These are phyloP conservation scores for Spergularia azorica DNA, from an alignment of 179 eudicot species.

Conservation along the genomic window DNA sequence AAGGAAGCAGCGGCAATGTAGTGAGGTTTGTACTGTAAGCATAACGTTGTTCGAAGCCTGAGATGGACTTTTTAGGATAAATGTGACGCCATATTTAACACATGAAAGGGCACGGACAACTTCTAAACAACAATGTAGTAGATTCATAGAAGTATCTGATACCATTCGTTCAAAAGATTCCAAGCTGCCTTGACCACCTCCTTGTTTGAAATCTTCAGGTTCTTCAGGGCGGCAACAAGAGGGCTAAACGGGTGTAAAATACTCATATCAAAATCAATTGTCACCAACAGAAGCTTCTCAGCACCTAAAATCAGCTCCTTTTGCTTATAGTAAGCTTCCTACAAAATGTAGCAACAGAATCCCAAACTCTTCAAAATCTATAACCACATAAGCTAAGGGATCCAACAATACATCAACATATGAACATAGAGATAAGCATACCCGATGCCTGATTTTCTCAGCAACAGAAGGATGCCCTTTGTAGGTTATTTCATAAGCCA, in stretches of 20 bases:
- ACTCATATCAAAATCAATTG: constrained; percentile 63
- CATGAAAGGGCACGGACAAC: not conserved
- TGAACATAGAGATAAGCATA: constrained; percentile 31
- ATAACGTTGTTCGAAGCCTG: constrained; percentile 66
- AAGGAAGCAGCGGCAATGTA: constrained; percentile 75
- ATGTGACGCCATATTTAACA: not conserved
- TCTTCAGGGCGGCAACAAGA: constrained; percentile 71
- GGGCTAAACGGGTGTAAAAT: constrained; percentile 72
- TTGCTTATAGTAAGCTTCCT: constrained; percentile 68
- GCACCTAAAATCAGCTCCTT: constrained; percentile 54
- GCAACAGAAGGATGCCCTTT: constrained; percentile 69
- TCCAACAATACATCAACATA: not conserved
- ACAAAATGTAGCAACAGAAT: constrained; percentile 24
- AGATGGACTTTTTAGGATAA: constrained; percentile 18
- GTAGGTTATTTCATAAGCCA: constrained; percentile 60
- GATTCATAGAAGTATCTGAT: not conserved
- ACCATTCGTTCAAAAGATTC: constrained; percentile 84
- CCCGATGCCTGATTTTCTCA: constrained; percentile 61
- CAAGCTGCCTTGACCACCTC: constrained; percentile 69
- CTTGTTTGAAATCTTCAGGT: constrained; percentile 51
- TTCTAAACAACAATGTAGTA: not conserved
- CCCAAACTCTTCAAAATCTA: constrained; percentile 8
- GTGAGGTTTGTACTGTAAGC: constrained; percentile 80
- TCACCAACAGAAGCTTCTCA: constrained; percentile 57
- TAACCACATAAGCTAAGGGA: constrained; percentile 1